Conservation (phyloP, 495 filamentous ascomycete species). For the Immersiella caudata region DNA sequence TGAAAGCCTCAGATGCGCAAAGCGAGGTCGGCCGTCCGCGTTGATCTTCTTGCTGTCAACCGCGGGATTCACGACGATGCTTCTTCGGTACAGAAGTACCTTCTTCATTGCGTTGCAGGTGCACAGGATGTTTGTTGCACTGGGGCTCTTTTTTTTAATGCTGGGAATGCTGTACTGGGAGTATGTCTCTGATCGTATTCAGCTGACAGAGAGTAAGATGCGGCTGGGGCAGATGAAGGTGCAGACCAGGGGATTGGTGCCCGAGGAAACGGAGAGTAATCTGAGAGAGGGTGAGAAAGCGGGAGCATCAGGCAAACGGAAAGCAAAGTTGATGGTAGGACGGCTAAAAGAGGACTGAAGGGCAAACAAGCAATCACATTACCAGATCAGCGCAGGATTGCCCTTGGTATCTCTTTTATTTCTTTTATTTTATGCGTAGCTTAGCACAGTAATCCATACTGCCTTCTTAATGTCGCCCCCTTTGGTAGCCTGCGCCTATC, state of each 20-base stretch:
- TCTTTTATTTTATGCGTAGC: neutral
- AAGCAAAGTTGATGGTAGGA: neutral
- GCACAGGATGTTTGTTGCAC: slow-evolving; percentile 31
- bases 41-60: neutral
- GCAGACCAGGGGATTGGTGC: neutral
- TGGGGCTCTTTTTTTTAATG: slow-evolving; percentile 16
- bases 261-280: neutral
- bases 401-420: neutral
- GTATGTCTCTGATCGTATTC: slow-evolving; percentile 27
- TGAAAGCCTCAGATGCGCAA: slow-evolving; percentile 17
- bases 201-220: slow-evolving; percentile 17
- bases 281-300: neutral
- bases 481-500: neutral
- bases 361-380: neutral
- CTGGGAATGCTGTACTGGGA: slow-evolving; percentile 24
- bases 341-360: neutral
- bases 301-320: neutral
- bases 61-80: slow-evolving; percentile 19
- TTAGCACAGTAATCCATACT: neutral
- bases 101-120: slow-evolving; percentile 39
- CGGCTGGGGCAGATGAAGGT: neutral
- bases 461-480: too few relatives aligned
- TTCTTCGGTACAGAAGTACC: slow-evolving; percentile 30
- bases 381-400: too few relatives aligned
- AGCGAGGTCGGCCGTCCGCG: slow-evolving; percentile 26